Percentiles rank a stretch among this genome's conserved stretches.
These are phyloP conservation scores for Hypericum perforatum DNA, from an alignment of 345 rosid species.

Conservation along the genomic window DNA sequence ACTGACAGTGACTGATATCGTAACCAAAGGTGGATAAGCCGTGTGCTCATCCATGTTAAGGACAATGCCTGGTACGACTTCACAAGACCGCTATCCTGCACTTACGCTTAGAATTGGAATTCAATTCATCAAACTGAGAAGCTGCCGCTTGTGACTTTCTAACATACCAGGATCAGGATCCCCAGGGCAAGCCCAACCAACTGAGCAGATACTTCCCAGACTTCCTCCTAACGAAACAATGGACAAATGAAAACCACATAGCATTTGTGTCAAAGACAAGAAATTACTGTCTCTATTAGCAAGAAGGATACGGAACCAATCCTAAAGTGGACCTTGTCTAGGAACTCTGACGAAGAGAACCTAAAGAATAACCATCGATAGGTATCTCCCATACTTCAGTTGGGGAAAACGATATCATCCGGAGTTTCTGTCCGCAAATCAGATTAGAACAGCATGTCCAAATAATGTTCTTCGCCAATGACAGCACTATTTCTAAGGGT, in stretches of 20 bases:
- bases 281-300: too few relatives aligned
- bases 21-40: conserved; percentile 83
- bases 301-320: too few relatives aligned
- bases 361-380: too few relatives aligned
- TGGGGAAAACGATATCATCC: too few relatives aligned
- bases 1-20: conserved; percentile 76
- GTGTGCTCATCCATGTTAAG: conserved; percentile 63
- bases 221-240: conserved; percentile 67
- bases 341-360: too few relatives aligned
- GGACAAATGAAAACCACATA: conserved; percentile 6
- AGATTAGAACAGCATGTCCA: too few relatives aligned
- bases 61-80: conserved; percentile 54
- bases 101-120: conserved; percentile 12
- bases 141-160: not conserved
- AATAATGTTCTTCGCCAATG: too few relatives aligned
- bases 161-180: conserved; percentile 65
- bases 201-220: conserved; percentile 98
- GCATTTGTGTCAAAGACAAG: not conserved
- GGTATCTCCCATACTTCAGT: too few relatives aligned
- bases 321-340: too few relatives aligned
- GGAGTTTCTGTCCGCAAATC: too few relatives aligned
- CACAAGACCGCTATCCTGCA: conserved; percentile 79
- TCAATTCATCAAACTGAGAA: conserved; percentile 10
- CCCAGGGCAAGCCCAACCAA: conserved; percentile 82
- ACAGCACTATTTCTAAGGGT: too few relatives aligned